Conservation (phyloP, 805 yeast genomes). For the Yarrowia alimentaria region DNA sequence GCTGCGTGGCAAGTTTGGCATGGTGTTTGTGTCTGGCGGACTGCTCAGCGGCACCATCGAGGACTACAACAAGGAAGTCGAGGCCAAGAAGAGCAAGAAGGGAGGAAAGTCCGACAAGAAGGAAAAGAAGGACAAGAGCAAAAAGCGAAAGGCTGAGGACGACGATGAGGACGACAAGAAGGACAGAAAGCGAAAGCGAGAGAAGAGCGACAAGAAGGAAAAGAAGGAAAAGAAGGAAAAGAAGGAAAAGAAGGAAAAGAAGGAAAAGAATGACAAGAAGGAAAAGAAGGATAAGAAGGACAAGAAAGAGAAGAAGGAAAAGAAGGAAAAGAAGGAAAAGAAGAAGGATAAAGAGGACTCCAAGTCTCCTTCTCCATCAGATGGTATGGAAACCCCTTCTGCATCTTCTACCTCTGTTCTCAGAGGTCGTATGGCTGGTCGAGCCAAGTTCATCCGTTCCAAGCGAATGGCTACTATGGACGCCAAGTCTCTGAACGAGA, state of each 20-base stretch:
- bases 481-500: conserved; percentile 82
- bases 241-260: conserved; percentile 36
- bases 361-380: conserved; percentile 34
- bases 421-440: conserved; percentile 62
- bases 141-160: conserved; percentile 37
- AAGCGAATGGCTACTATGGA: conserved; percentile 92
- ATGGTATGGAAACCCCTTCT: conserved; percentile 36
- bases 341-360: conserved; percentile 37
- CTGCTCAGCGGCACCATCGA: conserved; percentile 83
- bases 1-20: conserved; percentile 84
- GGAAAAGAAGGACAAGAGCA: conserved; percentile 39
- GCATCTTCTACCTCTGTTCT: conserved; percentile 39
- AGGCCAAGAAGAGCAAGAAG: conserved; percentile 22
- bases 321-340: conserved; percentile 37
- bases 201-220: conserved; percentile 31
- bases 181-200: conserved; percentile 33
- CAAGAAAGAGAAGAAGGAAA: conserved; percentile 34
- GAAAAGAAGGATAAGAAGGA: conserved; percentile 36
- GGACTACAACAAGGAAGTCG: conserved; percentile 42
- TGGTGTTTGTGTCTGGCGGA: conserved; percentile 83
- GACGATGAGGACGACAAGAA: conserved; percentile 32
- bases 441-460: conserved; percentile 85
- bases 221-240: conserved; percentile 34
- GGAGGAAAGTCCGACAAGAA: conserved; percentile 30
- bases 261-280: conserved; percentile 37